Conservation (phyloP, 106 monocot species). For the Ottelia alismoides region DNA sequence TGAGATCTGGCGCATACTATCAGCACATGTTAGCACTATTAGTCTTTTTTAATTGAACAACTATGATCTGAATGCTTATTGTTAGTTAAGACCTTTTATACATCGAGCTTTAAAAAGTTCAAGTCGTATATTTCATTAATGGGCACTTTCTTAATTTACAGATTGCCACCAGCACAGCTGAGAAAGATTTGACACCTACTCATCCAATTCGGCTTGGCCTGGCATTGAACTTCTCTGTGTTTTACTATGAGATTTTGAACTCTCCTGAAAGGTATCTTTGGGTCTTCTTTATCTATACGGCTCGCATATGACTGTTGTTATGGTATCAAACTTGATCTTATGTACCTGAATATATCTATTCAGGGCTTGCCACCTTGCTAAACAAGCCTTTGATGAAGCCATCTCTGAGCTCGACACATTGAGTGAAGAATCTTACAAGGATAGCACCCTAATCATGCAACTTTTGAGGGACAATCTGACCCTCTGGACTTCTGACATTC, state of each 20-base stretch:
- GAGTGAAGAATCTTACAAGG: constrained; percentile 78
- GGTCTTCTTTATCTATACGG: background rate
- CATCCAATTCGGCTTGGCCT: constrained; percentile 75
- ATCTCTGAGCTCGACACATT: constrained; percentile 53
- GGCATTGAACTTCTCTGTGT: constrained; percentile 87
- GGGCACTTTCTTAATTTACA: too few species aligned
- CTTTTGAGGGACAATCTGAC: constrained; percentile 63
- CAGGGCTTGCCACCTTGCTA: constrained; percentile 66
- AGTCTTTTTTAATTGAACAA: too few species aligned
- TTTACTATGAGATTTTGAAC: constrained; percentile 87
- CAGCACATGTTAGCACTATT: too few species aligned
- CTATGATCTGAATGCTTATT: too few species aligned
- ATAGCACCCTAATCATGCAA: constrained; percentile 68
- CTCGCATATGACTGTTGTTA: background rate
- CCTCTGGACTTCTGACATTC: constrained; percentile 65
- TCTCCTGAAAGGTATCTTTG: constrained; percentile 62
- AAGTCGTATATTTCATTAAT: too few species aligned
- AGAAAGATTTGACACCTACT: constrained; percentile 59
- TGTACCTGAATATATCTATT: background rate
- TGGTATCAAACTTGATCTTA: background rate
- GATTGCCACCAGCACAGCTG: constrained; percentile 53
- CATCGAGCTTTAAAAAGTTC: too few species aligned
- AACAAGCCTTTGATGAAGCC: constrained; percentile 74
- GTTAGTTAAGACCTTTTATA: too few species aligned
- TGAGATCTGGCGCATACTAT: too few species aligned